Evolutionary conservation across 129 eudicot species (phyloP).

Genomic region (Gnaphalium uliginosum): DNA sequence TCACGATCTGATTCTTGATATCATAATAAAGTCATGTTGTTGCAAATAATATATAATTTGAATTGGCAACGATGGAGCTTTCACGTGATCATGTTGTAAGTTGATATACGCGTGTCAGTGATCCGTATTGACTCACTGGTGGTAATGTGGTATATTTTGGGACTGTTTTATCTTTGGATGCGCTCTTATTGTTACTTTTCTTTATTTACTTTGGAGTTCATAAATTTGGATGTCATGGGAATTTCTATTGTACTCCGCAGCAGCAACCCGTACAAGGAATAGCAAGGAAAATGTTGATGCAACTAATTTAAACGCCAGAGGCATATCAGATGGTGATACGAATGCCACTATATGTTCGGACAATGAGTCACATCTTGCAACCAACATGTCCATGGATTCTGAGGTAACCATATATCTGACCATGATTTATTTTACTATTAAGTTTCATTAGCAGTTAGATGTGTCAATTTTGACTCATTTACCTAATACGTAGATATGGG

Average conservation of each 20-base stretch:
- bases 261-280: slow-evolving; percentile 36
- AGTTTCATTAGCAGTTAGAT: neutral
- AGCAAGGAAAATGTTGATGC: slow-evolving; percentile 46
- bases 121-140: neutral
- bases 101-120: neutral
- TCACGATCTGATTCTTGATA: neutral
- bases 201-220: neutral
- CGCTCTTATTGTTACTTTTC: neutral
- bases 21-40: slow-evolving; percentile 1
- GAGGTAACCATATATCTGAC: slow-evolving; percentile 37
- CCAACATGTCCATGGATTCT: slow-evolving; percentile 30
- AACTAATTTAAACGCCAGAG: slow-evolving; percentile 51
- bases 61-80: slow-evolving; percentile 1
- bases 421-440: neutral
- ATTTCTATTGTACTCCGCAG: slow-evolving; percentile 41
- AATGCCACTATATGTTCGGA: slow-evolving; percentile 31
- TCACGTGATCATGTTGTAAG: neutral
- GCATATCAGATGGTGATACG: slow-evolving; percentile 40
- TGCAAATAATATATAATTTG: neutral
- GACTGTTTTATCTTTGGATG: neutral
- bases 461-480: neutral
- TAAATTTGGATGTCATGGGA: slow-evolving; percentile 4
- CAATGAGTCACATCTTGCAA: slow-evolving; percentile 38
- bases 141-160: neutral
- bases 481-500: neutral